These are phyloP conservation scores for Termitomyces sp. DNA, from an alignment of 768 basidiomycete species.

Conservation along the genomic window DNA sequence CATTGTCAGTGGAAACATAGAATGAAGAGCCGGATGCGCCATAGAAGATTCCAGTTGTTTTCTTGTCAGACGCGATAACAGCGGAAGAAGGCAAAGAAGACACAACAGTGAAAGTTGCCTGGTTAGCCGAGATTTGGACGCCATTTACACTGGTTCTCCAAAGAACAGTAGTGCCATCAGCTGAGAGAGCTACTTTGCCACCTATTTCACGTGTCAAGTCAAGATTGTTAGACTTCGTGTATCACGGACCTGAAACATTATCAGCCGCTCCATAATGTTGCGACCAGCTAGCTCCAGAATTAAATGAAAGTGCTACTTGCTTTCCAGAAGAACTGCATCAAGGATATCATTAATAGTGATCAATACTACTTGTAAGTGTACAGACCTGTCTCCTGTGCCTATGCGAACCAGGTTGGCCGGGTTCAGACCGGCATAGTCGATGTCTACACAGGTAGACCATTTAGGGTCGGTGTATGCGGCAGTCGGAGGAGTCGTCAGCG, in stretches of 20 bases:
- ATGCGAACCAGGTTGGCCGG: conserved; percentile 46
- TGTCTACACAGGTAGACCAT: conserved; percentile 40
- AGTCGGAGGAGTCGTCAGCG: conserved; percentile 33
- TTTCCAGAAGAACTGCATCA: conserved; percentile 33
- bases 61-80: conserved; percentile 60
- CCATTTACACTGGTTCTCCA: conserved; percentile 47
- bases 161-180: conserved; percentile 50
- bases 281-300: conserved; percentile 52
- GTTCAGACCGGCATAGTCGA: conserved; percentile 49
- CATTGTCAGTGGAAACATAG: conserved; percentile 56
- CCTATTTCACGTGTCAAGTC: conserved; percentile 15
- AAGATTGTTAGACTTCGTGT: not conserved
- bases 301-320: conserved; percentile 52
- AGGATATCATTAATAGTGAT: not conserved
- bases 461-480: conserved; percentile 37
- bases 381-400: conserved; percentile 44
- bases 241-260: conserved; percentile 29
- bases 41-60: conserved; percentile 51
- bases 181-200: conserved; percentile 42
- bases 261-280: conserved; percentile 50
- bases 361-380: not conserved
- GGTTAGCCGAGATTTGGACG: conserved; percentile 47
- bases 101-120: conserved; percentile 42
- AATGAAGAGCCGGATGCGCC: conserved; percentile 49
- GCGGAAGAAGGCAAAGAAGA: conserved; percentile 45